Evolutionary conservation across 768 basidiomycete genomes (phyloP).

Genomic region (Melanogaster broomeanus): DNA sequence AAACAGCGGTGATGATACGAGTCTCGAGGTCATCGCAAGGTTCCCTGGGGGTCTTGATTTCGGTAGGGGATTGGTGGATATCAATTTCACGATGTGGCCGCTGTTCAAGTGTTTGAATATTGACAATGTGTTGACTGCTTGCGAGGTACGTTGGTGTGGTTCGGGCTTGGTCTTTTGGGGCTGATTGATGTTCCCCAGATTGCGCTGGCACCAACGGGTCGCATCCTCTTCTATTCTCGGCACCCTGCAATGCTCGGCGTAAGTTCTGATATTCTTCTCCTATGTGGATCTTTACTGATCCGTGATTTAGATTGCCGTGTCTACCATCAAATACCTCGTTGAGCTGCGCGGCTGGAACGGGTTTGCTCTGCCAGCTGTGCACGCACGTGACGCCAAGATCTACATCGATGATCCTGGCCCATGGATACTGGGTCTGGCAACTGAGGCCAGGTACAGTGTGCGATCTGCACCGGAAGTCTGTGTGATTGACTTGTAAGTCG

Average conservation of each 20-base stretch:
- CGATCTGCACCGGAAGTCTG: conserved; percentile 80
- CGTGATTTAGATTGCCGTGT: conserved; percentile 73
- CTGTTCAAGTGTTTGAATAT: conserved; percentile 90
- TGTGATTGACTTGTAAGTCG: conserved; percentile 78
- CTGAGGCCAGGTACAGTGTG: conserved; percentile 80
- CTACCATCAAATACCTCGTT: conserved; percentile 87
- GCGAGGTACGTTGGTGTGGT: conserved; percentile 59
- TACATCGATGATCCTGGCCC: conserved; percentile 96
- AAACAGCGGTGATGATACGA: conserved; percentile 39
- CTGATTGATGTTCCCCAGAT: conserved; percentile 45
- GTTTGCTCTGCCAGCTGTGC: conserved; percentile 78
- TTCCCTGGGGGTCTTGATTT: conserved; percentile 95
- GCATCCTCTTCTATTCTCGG: conserved; percentile 84
- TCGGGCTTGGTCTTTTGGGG: not conserved
- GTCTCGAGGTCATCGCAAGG: conserved; percentile 81
- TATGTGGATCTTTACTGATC: conserved; percentile 1
- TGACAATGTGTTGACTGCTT: conserved; percentile 90
- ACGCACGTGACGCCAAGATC: conserved; percentile 88
- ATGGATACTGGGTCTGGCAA: conserved; percentile 91
- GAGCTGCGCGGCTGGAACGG: conserved; percentile 94
- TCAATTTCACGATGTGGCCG: conserved; percentile 98
- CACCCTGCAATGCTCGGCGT: conserved; percentile 92
- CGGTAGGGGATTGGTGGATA: conserved; percentile 86
- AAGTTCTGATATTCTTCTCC: conserved; percentile 18
- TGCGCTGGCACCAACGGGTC: conserved; percentile 84